A percentile compares a stretch with the other conserved stretches of the same genome.
These are phyloP conservation scores for Leccinum variicolor DNA, from an alignment of 768 basidiomycete species.

Conservation along the genomic window DNA sequence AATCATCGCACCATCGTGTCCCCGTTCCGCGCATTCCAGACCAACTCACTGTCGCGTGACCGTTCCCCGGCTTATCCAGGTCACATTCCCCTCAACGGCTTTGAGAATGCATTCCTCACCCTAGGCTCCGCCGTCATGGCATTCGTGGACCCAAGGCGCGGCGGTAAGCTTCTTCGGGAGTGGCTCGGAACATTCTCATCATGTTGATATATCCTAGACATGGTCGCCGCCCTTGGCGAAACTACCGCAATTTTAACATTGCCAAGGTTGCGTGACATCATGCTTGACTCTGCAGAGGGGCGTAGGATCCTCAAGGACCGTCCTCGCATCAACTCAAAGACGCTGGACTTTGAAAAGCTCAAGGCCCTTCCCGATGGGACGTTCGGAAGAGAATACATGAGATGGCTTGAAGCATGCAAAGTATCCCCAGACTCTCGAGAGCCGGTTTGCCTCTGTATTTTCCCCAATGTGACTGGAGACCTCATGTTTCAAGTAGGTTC, in stretches of 20 bases:
- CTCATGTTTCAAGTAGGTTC: constrained; percentile 55
- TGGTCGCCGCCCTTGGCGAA: constrained; percentile 93
- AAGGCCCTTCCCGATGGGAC: constrained; percentile 70
- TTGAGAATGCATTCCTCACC: constrained; percentile 84
- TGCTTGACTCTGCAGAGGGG: constrained; percentile 81
- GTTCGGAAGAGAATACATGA: constrained; percentile 81
- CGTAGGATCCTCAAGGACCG: constrained; percentile 78
- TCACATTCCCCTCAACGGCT: constrained; percentile 75
- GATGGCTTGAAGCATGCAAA: constrained; percentile 85
- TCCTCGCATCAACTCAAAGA: constrained; percentile 75
- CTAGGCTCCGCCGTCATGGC: constrained; percentile 84
- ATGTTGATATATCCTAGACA: constrained; percentile 52
- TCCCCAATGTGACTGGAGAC: not conserved
- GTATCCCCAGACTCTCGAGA: constrained; percentile 94
- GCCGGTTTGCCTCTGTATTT: constrained; percentile 52
- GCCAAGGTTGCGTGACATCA: constrained; percentile 67
- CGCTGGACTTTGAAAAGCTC: constrained; percentile 69
- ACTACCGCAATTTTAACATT: constrained; percentile 83
- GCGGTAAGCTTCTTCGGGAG: constrained; percentile 51
- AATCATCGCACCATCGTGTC: not conserved
- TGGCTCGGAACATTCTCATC: not conserved
- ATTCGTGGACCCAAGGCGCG: constrained; percentile 75
- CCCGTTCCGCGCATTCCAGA: constrained; percentile 12
- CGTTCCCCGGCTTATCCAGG: constrained; percentile 63
- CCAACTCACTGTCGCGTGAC: constrained; percentile 1